Percentiles rank a stretch among this genome's conserved stretches.
Conservation (phyloP, 2,329 filamentous ascomycete species). For the Microascus cirrosus region DNA sequence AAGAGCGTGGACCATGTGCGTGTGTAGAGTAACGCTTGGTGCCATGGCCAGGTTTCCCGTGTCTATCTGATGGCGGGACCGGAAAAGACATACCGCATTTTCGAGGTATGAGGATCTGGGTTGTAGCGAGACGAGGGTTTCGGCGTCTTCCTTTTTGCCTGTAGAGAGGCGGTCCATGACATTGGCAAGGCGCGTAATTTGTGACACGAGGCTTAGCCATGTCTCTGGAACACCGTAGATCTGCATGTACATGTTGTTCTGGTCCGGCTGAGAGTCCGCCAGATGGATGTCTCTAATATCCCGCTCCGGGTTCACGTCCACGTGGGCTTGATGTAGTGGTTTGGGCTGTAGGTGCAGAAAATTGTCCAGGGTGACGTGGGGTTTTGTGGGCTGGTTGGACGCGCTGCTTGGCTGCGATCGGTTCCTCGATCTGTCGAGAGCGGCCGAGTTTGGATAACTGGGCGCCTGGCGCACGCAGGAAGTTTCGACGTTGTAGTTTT, state of each 20-base stretch:
- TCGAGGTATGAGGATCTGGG: background rate
- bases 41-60: background rate
- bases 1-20: conserved; percentile 22
- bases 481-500: conserved; percentile 5
- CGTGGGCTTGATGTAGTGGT: conserved; percentile 10
- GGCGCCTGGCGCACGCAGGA: conserved; percentile 8
- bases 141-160: background rate
- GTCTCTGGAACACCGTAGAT: conserved; percentile 32
- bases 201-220: conserved; percentile 25
- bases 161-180: conserved; percentile 19
- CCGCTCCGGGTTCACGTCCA: conserved; percentile 8
- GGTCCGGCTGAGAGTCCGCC: background rate
- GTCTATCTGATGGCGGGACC: background rate
- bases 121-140: background rate
- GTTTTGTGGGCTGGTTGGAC: conserved; percentile 16
- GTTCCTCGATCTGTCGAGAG: background rate
- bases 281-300: conserved; percentile 20
- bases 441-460: conserved; percentile 5
- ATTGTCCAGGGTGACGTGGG: conserved; percentile 29
- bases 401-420: conserved; percentile 9
- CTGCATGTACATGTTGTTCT: conserved; percentile 25
- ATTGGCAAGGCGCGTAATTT: conserved; percentile 28
- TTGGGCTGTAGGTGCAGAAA: conserved; percentile 27
- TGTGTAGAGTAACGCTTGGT: conserved; percentile 1
- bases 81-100: background rate